A percentile compares a stretch with the other conserved stretches of the same genome.
Evolutionary conservation across 2,329 filamentous ascomycete species (phyloP).

Genomic region (Clarireedia hainanense): DNA sequence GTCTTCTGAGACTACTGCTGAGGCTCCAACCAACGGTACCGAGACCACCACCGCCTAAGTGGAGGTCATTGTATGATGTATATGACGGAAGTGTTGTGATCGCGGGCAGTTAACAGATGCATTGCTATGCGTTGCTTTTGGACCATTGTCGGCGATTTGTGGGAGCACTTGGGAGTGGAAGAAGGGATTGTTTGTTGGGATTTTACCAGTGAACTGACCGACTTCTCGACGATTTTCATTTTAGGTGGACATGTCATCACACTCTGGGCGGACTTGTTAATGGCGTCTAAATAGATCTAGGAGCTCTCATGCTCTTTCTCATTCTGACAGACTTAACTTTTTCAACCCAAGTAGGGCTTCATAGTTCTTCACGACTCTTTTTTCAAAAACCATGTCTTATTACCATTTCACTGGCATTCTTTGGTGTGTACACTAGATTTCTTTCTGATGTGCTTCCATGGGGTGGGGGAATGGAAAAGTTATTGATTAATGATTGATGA

Average conservation of each 20-base stretch:
- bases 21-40: constrained; percentile 54
- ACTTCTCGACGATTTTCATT: constrained; percentile 28
- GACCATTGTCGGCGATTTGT: constrained; percentile 18
- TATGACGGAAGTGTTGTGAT: constrained; percentile 21
- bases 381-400: constrained; percentile 29
- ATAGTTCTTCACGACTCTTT: constrained; percentile 31
- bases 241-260: constrained; percentile 20
- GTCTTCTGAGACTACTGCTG: constrained; percentile 26
- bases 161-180: constrained; percentile 15
- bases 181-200: constrained; percentile 17
- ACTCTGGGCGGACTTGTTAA: constrained; percentile 18
- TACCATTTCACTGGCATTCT: constrained; percentile 31
- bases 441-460: constrained; percentile 28
- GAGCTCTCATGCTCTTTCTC: constrained; percentile 15
- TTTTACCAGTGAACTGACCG: constrained; percentile 15
- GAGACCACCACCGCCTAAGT: constrained; percentile 32
- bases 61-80: constrained; percentile 24
- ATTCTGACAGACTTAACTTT: constrained; percentile 27
- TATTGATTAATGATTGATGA: constrained; percentile 22
- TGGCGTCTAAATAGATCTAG: constrained; percentile 21
- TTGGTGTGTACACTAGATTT: constrained; percentile 32
- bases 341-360: constrained; percentile 18
- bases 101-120: constrained; percentile 11
- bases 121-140: constrained; percentile 25
- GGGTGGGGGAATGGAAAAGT: constrained; percentile 29